phyloP scores from a whole-genome alignment of 2,329 filamentous ascomycete genomes.

The Clonostachys byssicola region DNA sequence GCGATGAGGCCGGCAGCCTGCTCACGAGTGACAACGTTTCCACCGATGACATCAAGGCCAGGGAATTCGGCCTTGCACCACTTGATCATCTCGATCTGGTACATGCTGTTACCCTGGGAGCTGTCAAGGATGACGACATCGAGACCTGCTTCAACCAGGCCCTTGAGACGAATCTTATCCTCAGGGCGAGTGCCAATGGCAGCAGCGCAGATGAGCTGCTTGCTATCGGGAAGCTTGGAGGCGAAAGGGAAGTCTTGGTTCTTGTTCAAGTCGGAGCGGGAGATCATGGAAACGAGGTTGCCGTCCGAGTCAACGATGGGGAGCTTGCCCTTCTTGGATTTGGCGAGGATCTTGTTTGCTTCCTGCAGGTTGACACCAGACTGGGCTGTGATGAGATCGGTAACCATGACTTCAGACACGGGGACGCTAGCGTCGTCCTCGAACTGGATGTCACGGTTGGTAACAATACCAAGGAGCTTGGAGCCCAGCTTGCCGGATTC shows the following conservation, averaged over 20 bases:
- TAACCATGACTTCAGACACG: slow-evolving; percentile 92
- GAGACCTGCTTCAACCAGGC: slow-evolving; percentile 89
- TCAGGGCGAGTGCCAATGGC: slow-evolving; percentile 93
- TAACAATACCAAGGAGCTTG: slow-evolving; percentile 95
- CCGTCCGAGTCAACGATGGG: slow-evolving; percentile 81
- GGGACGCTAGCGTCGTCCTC: slow-evolving; percentile 69
- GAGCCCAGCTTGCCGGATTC: slow-evolving; percentile 90
- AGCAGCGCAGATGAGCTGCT: slow-evolving; percentile 94
- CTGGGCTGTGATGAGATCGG: slow-evolving; percentile 83
- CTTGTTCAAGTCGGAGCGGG: slow-evolving; percentile 95
- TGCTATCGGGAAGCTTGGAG: slow-evolving; percentile 93
- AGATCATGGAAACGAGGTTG: slow-evolving; percentile 89
- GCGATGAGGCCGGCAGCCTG: slow-evolving; percentile 91
- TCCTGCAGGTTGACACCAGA: slow-evolving; percentile 79
- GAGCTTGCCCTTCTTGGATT: slow-evolving; percentile 98
- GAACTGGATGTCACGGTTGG: slow-evolving; percentile 97
- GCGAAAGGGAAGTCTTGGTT: slow-evolving; percentile 96
- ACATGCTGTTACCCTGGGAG: slow-evolving; percentile 97
- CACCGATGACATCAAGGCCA: slow-evolving; percentile 87
- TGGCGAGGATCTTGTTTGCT: slow-evolving; percentile 88
- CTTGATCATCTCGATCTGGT: slow-evolving; percentile 97
- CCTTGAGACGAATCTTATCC: slow-evolving; percentile 81
- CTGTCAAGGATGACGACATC: slow-evolving; percentile 95
- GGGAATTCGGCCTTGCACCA: slow-evolving; percentile 89
- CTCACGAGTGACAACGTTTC: slow-evolving; percentile 96